A percentile compares a stretch with the other conserved stretches of the same genome.
phyloP scores from a whole-genome alignment of 129 eudicot species.

The Cynara cardunculus region DNA sequence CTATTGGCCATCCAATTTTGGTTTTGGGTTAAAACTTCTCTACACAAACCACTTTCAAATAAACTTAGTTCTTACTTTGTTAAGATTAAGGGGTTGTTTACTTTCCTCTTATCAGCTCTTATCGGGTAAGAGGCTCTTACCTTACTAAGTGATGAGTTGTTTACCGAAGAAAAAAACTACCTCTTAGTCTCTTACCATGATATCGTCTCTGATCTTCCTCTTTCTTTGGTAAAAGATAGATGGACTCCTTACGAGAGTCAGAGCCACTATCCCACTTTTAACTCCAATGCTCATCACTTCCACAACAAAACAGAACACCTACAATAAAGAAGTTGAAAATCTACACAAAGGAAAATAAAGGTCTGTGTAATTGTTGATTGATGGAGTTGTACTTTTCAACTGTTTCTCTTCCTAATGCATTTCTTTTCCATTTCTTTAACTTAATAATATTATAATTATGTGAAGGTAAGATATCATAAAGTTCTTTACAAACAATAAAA shows the following conservation, averaged over 20 bases:
- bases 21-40: background rate
- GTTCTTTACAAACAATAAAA: background rate
- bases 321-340: too few relatives aligned
- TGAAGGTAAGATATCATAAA: too few relatives aligned
- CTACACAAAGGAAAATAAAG: too few relatives aligned
- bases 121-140: background rate
- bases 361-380: background rate
- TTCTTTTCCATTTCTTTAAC: too few relatives aligned
- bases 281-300: background rate
- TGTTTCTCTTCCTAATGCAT: background rate
- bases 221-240: background rate
- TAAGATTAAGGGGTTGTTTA: background rate
- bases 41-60: background rate
- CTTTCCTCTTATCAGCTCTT: background rate
- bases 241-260: background rate
- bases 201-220: background rate
- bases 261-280: background rate
- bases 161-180: too few relatives aligned
- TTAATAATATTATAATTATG: too few relatives aligned
- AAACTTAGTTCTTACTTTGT: background rate
- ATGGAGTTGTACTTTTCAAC: too few relatives aligned
- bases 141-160: background rate
- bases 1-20: background rate
- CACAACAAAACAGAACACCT: too few relatives aligned
- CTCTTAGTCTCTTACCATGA: background rate